Conservation (phyloP, 1,284 basidiomycete species). For the Schizopora paradoxa region DNA sequence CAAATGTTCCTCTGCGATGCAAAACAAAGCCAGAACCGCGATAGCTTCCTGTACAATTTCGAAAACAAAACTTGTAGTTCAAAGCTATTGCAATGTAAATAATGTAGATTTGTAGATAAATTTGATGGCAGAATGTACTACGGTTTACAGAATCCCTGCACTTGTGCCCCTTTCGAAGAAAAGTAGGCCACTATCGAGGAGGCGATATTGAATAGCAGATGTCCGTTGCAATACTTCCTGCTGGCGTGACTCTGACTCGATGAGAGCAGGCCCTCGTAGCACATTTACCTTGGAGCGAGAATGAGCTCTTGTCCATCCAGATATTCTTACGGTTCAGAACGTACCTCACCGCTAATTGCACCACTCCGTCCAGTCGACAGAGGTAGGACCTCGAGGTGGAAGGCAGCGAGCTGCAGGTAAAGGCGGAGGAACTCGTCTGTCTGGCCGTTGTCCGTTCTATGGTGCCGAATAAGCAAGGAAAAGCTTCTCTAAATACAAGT, state of each 20-base stretch:
- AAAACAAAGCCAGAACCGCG: no score
- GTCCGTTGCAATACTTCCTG: no score
- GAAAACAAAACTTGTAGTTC: not conserved
- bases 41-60: not conserved
- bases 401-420: slow-evolving; percentile 52
- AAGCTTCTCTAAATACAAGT: slow-evolving; percentile 38
- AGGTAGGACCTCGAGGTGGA: slow-evolving; percentile 64
- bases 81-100: not conserved
- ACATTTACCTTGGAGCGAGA: slow-evolving; percentile 47
- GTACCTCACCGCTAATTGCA: slow-evolving; percentile 67
- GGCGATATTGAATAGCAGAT: slow-evolving; percentile 59
- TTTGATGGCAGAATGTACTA: slow-evolving; percentile 2
- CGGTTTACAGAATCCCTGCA: slow-evolving; percentile 53
- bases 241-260: slow-evolving; percentile 34
- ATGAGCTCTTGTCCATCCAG: not conserved
- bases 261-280: slow-evolving; percentile 46
- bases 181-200: slow-evolving; percentile 54
- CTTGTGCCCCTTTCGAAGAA: slow-evolving; percentile 72
- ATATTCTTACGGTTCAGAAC: slow-evolving; percentile 18
- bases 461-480: slow-evolving; percentile 59
- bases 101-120: not conserved
- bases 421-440: slow-evolving; percentile 53
- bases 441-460: slow-evolving; percentile 47
- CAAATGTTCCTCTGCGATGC: no score
- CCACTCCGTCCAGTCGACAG: slow-evolving; percentile 68